A percentile compares a stretch with the other conserved stretches of the same genome.
These are phyloP conservation scores for Ceratobasidium sp. DNA, from an alignment of 1,284 basidiomycete genomes.

Conservation along the genomic window DNA sequence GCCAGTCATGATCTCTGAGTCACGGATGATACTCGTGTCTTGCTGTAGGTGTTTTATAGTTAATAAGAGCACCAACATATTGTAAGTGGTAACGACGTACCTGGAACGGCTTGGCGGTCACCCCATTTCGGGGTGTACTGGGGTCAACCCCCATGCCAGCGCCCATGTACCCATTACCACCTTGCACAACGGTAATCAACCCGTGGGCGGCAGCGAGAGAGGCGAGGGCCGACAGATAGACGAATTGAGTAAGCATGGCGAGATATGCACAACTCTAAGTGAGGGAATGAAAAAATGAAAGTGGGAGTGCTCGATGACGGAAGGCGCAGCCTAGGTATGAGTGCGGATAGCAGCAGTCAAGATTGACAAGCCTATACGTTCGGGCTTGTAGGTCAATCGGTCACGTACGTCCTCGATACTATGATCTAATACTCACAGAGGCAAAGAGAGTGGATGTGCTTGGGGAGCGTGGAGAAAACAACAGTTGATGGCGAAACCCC, in stretches of 20 bases:
- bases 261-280: neutral
- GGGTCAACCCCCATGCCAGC: constrained; percentile 51
- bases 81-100: constrained; percentile 46
- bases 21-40: constrained; percentile 51
- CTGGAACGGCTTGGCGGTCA: constrained; percentile 49
- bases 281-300: neutral
- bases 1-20: constrained; percentile 50
- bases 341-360: neutral
- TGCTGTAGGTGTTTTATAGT: constrained; percentile 35
- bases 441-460: constrained; percentile 7
- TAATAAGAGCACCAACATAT: constrained; percentile 22
- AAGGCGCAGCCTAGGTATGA: constrained; percentile 28
- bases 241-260: constrained; percentile 35
- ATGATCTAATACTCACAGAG: constrained; percentile 10
- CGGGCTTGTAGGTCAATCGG: neutral
- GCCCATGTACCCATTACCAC: constrained; percentile 51
- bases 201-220: constrained; percentile 49
- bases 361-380: constrained; percentile 23
- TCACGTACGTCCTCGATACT: neutral
- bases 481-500: neutral
- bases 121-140: constrained; percentile 52
- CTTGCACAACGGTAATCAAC: constrained; percentile 49
- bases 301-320: neutral
- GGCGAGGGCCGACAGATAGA: constrained; percentile 38
- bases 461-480: neutral